A percentile compares a stretch with the other conserved stretches of the same genome.
Conservation (phyloP, 2,329 filamentous ascomycete species). For the Cladosporium cucumerinum region DNA sequence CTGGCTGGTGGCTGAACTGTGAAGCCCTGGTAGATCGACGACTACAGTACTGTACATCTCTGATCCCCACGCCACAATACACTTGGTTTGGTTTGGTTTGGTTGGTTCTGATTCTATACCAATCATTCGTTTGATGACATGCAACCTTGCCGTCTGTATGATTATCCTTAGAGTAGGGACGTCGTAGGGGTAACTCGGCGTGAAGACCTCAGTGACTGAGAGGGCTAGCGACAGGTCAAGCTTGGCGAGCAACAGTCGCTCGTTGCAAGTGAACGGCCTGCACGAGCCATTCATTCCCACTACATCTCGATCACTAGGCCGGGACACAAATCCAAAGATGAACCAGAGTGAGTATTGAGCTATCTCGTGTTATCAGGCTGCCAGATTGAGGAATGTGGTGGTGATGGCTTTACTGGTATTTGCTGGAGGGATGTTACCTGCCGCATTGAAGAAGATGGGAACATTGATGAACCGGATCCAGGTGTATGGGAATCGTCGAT, state of each 20-base stretch:
- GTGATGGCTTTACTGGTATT: background rate
- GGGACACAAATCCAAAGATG: background rate
- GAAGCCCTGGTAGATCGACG: background rate
- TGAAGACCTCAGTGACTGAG: background rate
- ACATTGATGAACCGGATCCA: background rate
- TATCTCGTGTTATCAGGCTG: background rate
- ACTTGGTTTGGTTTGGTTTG: background rate
- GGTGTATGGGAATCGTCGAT: background rate
- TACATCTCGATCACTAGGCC: too few relatives aligned
- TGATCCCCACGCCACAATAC: too few relatives aligned
- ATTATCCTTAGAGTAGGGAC: background rate
- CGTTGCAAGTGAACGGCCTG: background rate
- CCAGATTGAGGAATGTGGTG: background rate
- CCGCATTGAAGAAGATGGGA: background rate
- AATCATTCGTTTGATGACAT: too few relatives aligned
- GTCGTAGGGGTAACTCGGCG: background rate
- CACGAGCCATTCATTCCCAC: too few relatives aligned
- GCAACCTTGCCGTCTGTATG: background rate
- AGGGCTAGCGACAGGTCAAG: background rate
- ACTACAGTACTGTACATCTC: too few relatives aligned
- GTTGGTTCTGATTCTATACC: too few relatives aligned
- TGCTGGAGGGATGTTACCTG: background rate
- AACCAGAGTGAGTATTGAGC: background rate
- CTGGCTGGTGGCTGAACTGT: background rate
- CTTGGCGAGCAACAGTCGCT: background rate